A percentile compares a stretch with the other conserved stretches of the same genome.
These are phyloP conservation scores for Penicillium hesseltinei DNA, from an alignment of 2,329 filamentous ascomycete species.

Conservation along the genomic window DNA sequence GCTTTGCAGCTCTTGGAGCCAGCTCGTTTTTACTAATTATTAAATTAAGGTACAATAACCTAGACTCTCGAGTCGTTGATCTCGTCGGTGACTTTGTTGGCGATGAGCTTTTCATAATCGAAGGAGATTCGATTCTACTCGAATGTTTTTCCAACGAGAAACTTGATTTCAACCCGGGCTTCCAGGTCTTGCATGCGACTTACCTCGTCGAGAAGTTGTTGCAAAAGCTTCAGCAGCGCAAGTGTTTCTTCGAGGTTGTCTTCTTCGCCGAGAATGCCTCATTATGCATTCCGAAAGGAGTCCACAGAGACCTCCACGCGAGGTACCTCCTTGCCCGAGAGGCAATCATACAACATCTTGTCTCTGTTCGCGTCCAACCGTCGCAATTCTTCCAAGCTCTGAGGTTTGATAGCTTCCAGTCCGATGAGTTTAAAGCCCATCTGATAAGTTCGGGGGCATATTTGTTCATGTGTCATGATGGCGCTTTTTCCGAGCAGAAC, in stretches of 20 bases:
- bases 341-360: conserved; percentile 64
- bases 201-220: conserved; percentile 68
- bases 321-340: conserved; percentile 64
- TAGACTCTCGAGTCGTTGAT: conserved; percentile 54
- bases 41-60: conserved; percentile 9
- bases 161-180: conserved; percentile 63
- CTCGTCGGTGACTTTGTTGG: conserved; percentile 75
- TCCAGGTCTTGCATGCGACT: conserved; percentile 69
- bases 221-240: conserved; percentile 57
- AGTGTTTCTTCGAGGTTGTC: conserved; percentile 68
- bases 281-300: conserved; percentile 55
- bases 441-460: conserved; percentile 56
- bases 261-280: conserved; percentile 60
- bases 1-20: background rate
- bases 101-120: conserved; percentile 68
- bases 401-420: conserved; percentile 24
- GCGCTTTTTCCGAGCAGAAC: conserved; percentile 31
- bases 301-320: conserved; percentile 31
- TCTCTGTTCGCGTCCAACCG: conserved; percentile 41
- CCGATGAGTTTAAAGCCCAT: conserved; percentile 55
- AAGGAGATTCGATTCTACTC: conserved; percentile 69
- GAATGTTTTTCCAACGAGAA: conserved; percentile 61
- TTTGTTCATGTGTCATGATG: conserved; percentile 69
- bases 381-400: conserved; percentile 36
- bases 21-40: background rate